phyloP scores from a whole-genome alignment of 2,329 filamentous ascomycete genomes.

The Calonectria pseudoreteaudii region DNA sequence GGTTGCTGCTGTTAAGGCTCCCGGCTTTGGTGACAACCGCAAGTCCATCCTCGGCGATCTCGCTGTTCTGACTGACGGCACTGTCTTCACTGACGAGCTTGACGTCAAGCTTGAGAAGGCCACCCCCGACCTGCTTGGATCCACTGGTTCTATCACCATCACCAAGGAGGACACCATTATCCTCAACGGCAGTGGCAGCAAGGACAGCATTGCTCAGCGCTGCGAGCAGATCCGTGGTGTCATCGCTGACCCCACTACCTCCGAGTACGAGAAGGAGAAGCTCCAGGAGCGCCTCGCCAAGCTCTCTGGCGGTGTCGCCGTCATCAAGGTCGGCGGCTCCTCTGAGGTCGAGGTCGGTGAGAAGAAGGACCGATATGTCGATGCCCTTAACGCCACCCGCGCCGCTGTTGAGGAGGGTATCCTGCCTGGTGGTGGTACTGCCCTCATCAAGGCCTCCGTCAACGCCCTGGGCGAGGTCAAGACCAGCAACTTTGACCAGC shows the following conservation, averaged over 20 bases:
- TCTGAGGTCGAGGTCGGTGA: conserved; percentile 99
- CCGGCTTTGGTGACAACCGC: conserved; percentile 99
- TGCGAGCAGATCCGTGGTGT: conserved; percentile 99
- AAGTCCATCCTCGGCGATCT: conserved; percentile 99
- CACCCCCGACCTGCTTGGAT: conserved; percentile 94
- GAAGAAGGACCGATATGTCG: conserved; percentile 99
- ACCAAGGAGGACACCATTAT: conserved; percentile 99
- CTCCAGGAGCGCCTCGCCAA: conserved; percentile 99
- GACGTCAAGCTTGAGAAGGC: conserved; percentile 99
- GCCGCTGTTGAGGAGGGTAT: conserved; percentile 99
- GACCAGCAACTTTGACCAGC: conserved; percentile 97
- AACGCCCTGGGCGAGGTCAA: conserved; percentile 88
- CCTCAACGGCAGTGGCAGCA: conserved; percentile 95
- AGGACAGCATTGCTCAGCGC: conserved; percentile 92
- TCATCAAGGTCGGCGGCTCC: conserved; percentile 98
- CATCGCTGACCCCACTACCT: conserved; percentile 92
- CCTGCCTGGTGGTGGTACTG: conserved; percentile 97
- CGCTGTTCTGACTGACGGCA: conserved; percentile 94
- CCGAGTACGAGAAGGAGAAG: conserved; percentile 99
- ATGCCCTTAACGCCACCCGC: conserved; percentile 97
- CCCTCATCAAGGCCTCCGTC: conserved; percentile 94
- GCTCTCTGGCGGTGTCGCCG: conserved; percentile 97
- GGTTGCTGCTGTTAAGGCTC: conserved; percentile 98
- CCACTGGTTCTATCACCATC: conserved; percentile 98
- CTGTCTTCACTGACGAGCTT: conserved; percentile 97